Percentiles rank a stretch among this genome's conserved stretches.
phyloP scores from a whole-genome alignment of 352 stramenopile species.

The Pythium brachiatum region DNA sequence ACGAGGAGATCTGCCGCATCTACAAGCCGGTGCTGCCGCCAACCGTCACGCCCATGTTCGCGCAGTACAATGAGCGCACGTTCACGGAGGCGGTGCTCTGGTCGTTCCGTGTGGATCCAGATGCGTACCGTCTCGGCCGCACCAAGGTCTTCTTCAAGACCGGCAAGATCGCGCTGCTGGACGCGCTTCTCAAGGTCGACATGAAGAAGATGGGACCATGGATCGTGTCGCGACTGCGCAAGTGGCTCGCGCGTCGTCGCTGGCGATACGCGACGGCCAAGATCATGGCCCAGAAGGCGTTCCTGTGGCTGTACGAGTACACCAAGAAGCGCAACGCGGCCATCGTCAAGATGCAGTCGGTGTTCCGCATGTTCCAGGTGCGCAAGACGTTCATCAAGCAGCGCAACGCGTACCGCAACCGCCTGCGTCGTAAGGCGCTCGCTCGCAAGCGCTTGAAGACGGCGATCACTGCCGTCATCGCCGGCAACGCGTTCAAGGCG shows the following conservation, averaged over 20 bases:
- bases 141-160: conserved; percentile 76
- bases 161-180: conserved; percentile 71
- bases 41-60: conserved; percentile 68
- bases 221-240: conserved; percentile 79
- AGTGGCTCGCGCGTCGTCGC: conserved; percentile 81
- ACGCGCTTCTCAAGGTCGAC: conserved; percentile 79
- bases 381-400: conserved; percentile 78
- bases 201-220: conserved; percentile 90
- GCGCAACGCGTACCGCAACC: conserved; percentile 68
- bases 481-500: conserved; percentile 66
- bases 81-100: conserved; percentile 81
- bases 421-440: conserved; percentile 57
- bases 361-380: conserved; percentile 85
- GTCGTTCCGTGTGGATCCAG: conserved; percentile 78
- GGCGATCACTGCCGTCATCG: conserved; percentile 61
- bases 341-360: conserved; percentile 78
- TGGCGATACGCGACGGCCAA: conserved; percentile 86
- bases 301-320: conserved; percentile 79
- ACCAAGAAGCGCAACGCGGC: conserved; percentile 70
- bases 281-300: conserved; percentile 78
- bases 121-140: conserved; percentile 83
- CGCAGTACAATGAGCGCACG: conserved; percentile 66
- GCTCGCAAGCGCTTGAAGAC: conserved; percentile 72
- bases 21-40: conserved; percentile 74
- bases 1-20: conserved; percentile 61